Evolutionary conservation across 2,329 filamentous ascomycete species (phyloP).

Genomic region (Arthrobotrys conoides): DNA sequence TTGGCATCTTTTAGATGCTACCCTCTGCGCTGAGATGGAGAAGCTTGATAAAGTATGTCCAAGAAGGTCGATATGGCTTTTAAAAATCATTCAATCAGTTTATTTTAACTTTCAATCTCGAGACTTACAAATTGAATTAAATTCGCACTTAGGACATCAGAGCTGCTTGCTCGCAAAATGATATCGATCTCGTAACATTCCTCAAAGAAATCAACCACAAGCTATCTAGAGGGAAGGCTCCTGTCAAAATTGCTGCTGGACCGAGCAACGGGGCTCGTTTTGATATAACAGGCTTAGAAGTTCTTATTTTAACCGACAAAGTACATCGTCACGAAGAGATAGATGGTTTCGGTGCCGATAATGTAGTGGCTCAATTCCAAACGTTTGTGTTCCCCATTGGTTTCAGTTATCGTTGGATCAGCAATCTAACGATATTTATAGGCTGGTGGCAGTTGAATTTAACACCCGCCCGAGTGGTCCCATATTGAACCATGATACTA

Average conservation of each 20-base stretch:
- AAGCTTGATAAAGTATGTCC: slow-evolving; percentile 36
- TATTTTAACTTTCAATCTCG: too few relatives aligned
- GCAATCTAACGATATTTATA: neutral
- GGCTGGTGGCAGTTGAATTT: slow-evolving; percentile 29
- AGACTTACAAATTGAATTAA: too few relatives aligned
- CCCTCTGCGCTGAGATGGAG: slow-evolving; percentile 24
- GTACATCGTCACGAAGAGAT: slow-evolving; percentile 27
- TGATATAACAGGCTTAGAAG: neutral
- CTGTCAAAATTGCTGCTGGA: neutral
- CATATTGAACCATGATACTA: slow-evolving; percentile 26
- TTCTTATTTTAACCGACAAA: slow-evolving; percentile 19
- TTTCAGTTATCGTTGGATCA: neutral
- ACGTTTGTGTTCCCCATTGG: slow-evolving; percentile 4
- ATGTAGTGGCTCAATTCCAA: slow-evolving; percentile 34
- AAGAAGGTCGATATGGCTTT: too few relatives aligned
- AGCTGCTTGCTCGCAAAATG: slow-evolving; percentile 15
- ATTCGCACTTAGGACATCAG: slow-evolving; percentile 18
- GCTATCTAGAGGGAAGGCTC: neutral
- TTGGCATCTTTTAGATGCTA: slow-evolving; percentile 15
- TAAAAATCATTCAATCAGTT: neutral
- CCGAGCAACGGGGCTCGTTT: neutral
- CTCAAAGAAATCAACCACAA: slow-evolving; percentile 25
- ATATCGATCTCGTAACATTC: slow-evolving; percentile 15
- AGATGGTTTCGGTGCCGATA: slow-evolving; percentile 36
- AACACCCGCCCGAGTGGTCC: slow-evolving; percentile 34